Percentiles rank a stretch among this genome's conserved stretches.
These are phyloP conservation scores for Amanita inopinata DNA, from an alignment of 768 basidiomycete genomes.

Conservation along the genomic window DNA sequence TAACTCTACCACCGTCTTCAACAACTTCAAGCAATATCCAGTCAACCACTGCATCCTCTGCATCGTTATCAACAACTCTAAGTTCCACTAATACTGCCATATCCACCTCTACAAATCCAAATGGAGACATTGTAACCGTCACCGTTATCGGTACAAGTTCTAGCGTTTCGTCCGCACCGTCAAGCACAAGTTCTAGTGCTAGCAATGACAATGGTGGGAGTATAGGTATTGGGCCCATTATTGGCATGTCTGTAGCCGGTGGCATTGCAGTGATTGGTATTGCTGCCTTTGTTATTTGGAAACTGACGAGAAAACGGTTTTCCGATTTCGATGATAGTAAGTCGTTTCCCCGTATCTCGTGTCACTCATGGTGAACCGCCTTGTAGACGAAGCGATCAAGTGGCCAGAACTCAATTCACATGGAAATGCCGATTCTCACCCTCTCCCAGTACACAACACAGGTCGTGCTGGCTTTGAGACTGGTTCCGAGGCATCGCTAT, in stretches of 20 bases:
- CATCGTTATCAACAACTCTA: slow-evolving; percentile 7
- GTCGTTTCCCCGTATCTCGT: slow-evolving; percentile 22
- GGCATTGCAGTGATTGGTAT: slow-evolving; percentile 68
- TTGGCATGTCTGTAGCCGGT: slow-evolving; percentile 75
- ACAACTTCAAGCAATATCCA: slow-evolving; percentile 11
- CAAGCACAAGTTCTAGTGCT: slow-evolving; percentile 19
- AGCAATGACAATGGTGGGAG: slow-evolving; percentile 24
- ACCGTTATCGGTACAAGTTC: slow-evolving; percentile 17
- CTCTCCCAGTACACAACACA: slow-evolving; percentile 60
- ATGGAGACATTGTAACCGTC: slow-evolving; percentile 17
- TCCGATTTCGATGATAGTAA: slow-evolving; percentile 70
- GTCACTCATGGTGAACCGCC: background rate
- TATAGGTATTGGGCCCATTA: slow-evolving; percentile 62
- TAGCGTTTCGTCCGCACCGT: slow-evolving; percentile 8
- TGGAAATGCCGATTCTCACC: slow-evolving; percentile 36
- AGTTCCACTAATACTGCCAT: slow-evolving; percentile 8
- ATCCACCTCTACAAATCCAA: slow-evolving; percentile 9
- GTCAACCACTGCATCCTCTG: slow-evolving; percentile 12
- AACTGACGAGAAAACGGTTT: slow-evolving; percentile 74
- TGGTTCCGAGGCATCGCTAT: slow-evolving; percentile 46
- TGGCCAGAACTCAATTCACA: slow-evolving; percentile 84
- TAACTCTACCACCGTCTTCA: slow-evolving; percentile 12
- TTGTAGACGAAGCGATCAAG: slow-evolving; percentile 72
- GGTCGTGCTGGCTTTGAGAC: slow-evolving; percentile 70
- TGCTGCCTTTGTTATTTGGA: slow-evolving; percentile 75